A percentile compares a stretch with the other conserved stretches of the same genome.
Evolutionary conservation across 1,284 basidiomycete genomes (phyloP).

Genomic region (Ustilago tritici): DNA sequence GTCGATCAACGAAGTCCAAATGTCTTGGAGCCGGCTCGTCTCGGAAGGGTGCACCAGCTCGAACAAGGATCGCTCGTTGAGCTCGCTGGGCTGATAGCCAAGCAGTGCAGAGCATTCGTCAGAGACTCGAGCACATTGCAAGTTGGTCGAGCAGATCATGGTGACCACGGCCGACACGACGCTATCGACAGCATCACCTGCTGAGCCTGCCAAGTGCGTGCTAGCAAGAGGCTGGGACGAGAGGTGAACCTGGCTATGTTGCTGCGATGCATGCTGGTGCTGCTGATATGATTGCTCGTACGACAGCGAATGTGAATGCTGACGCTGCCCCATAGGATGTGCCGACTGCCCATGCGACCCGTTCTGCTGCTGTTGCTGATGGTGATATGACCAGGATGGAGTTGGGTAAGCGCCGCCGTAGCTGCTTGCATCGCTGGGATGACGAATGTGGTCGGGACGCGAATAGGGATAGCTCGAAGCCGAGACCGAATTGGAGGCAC

Average conservation of each 20-base stretch:
- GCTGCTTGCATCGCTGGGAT: slow-evolving; percentile 18
- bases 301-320: slow-evolving; percentile 32
- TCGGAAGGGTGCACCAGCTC: slow-evolving; percentile 59
- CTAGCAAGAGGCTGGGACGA: slow-evolving; percentile 10
- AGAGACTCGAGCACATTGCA: slow-evolving; percentile 55
- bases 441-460: slow-evolving; percentile 43
- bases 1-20: slow-evolving; percentile 53
- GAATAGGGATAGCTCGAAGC: slow-evolving; percentile 52
- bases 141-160: slow-evolving; percentile 57
- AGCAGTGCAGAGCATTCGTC: slow-evolving; percentile 48
- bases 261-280: slow-evolving; percentile 9
- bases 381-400: slow-evolving; percentile 16
- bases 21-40: slow-evolving; percentile 36
- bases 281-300: slow-evolving; percentile 26
- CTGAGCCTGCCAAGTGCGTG: slow-evolving; percentile 1
- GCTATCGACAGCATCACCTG: slow-evolving; percentile 16
- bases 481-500: slow-evolving; percentile 49
- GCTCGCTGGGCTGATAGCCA: slow-evolving; percentile 48
- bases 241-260: slow-evolving; percentile 7
- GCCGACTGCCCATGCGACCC: slow-evolving; percentile 12
- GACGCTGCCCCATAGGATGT: slow-evolving; percentile 16
- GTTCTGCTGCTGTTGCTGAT: slow-evolving; percentile 16
- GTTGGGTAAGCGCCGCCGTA: slow-evolving; percentile 13
- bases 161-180: slow-evolving; percentile 46
- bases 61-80: slow-evolving; percentile 49